These are phyloP conservation scores for Talaromyces nanjingensis DNA, from an alignment of 495 filamentous ascomycete species.

Conservation along the genomic window DNA sequence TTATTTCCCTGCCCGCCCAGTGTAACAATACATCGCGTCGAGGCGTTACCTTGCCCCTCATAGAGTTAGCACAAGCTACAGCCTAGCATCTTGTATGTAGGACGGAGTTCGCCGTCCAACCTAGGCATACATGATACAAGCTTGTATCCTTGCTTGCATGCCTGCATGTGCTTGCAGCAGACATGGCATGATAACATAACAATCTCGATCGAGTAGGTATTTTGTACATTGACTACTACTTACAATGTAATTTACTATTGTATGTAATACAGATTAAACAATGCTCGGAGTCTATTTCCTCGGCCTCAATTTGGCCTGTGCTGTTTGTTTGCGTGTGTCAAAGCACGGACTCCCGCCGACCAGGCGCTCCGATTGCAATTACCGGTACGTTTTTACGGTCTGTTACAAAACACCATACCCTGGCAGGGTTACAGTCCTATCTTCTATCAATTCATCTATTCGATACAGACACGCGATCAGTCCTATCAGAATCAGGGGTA, in stretches of 20 bases:
- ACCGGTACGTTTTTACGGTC: neutral
- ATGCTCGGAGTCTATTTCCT: neutral
- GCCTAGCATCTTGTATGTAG: too few relatives aligned
- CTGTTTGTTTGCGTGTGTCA: neutral
- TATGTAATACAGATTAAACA: neutral
- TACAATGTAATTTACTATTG: neutral
- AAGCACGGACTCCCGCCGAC: neutral
- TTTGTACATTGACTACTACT: neutral
- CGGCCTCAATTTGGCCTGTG: neutral
- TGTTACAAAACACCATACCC: neutral
- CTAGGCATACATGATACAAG: neutral
- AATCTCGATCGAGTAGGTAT: too few relatives aligned
- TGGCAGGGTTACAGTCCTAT: neutral
- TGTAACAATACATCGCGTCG: neutral
- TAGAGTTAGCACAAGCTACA: neutral
- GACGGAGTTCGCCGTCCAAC: neutral
- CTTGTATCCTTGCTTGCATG: neutral
- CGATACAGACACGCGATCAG: neutral
- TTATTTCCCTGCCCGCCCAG: neutral
- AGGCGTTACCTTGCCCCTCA: neutral
- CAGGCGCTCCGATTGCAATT: neutral
- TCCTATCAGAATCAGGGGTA: neutral
- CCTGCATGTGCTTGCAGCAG: neutral
- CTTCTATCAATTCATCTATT: neutral
- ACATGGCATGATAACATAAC: neutral